Percentiles rank a stretch among this genome's conserved stretches.
phyloP scores from a whole-genome alignment of 2,329 filamentous ascomycete species.

The Aspergillus sp. region DNA sequence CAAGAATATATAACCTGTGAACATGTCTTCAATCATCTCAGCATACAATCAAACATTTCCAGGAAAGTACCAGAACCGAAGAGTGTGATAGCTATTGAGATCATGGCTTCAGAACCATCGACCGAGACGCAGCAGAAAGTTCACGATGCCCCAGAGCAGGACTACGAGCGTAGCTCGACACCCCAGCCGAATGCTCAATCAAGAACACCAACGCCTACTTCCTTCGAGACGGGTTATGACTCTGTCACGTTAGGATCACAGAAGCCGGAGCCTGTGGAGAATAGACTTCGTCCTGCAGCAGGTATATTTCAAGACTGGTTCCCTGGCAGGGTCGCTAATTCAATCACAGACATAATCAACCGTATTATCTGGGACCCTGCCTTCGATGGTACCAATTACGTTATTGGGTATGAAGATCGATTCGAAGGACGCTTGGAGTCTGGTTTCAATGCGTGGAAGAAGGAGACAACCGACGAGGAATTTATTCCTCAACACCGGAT shows the following conservation, averaged over 20 bases:
- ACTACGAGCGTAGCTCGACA: neutral
- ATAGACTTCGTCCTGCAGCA: constrained; percentile 18
- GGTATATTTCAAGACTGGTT: constrained; percentile 8
- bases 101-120: neutral
- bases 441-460: constrained; percentile 53
- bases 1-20: neutral
- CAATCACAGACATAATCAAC: constrained; percentile 39
- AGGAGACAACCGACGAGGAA: constrained; percentile 56
- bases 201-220: neutral
- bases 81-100: neutral
- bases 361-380: constrained; percentile 54
- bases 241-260: neutral
- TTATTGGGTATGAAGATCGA: constrained; percentile 57
- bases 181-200: neutral
- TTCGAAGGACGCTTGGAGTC: constrained; percentile 54
- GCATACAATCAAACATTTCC: too few relatives aligned
- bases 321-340: constrained; percentile 18
- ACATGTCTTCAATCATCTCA: neutral
- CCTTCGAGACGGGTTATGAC: neutral
- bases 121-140: neutral
- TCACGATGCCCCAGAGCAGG: neutral
- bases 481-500: constrained; percentile 60
- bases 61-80: neutral
- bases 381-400: constrained; percentile 48
- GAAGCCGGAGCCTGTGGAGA: constrained; percentile 14